Evolutionary conservation across 2,329 filamentous ascomycete genomes (phyloP), one percentile per base, ranked within the genome.

Genomic region (Arthroderma sp.): DNA sequence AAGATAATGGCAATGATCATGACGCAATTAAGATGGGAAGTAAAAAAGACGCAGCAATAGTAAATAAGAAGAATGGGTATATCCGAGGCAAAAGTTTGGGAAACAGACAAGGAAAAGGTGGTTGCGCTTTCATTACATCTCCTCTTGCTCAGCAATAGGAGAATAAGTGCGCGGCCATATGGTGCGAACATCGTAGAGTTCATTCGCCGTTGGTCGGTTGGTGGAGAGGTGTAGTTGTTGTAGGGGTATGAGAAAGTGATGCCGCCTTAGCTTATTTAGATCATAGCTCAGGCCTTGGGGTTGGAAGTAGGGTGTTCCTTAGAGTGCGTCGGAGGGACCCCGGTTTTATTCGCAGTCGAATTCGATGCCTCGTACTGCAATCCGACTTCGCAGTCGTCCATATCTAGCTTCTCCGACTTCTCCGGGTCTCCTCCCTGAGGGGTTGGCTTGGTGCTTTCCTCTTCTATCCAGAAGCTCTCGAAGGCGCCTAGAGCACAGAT

Each of bases 401-500:
- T 55, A 21, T 54, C 52, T 11, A 39, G 9, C 25, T 61, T 61
- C 43, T 56, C 60, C 9, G 56, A 55, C 25, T 55, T 44, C 15
- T 55, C 44, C 17, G 47, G 3, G n/a, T 56, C 52, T 8, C 17
- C 21, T 7, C 17, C 15, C 25, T 37, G 25, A 11, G 17, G 66
- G 15, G 28, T n/a, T 17, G 25, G 47, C 15, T 51, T 51, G 66
- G 60, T 60, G 55, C 77, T 74, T 13, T 79, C 77, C 65, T 91
- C 87, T 37, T 82, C 82, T 72, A 96, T 87, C 68, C 82, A 83
- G 59, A 89, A 77, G 70, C 86, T 88, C 65, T 93, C 77, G 54
- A 87, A 73, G 1, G 86, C 88, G 49, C 91, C 93, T 13, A 83
- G 71, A 9, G 88, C 73, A 35, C 89, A 88, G 33, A 96, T 82